Conservation (phyloP, 73 alveolate genomes). For the Paramecium sexaurelia region DNA sequence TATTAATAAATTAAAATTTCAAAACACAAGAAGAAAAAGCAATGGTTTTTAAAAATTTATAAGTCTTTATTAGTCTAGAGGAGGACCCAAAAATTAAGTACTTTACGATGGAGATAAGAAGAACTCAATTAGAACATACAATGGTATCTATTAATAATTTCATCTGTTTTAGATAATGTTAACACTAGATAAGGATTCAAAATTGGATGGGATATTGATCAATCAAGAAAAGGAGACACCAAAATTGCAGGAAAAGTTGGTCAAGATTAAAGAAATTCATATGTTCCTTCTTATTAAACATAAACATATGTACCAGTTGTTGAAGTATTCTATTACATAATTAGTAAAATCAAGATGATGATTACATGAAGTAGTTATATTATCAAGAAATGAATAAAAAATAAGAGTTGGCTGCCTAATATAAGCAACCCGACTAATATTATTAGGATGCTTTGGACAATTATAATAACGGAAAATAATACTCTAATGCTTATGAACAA, state of each 20-base stretch:
- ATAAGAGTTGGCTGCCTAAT: background rate
- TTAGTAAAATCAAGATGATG: slow-evolving; percentile 41
- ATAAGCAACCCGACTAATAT: background rate
- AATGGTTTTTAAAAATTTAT: slow-evolving; percentile 26
- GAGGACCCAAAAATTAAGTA: slow-evolving; percentile 41
- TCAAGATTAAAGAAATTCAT: background rate
- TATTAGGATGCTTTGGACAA: background rate
- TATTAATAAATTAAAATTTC: background rate
- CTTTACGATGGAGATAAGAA: slow-evolving; percentile 19
- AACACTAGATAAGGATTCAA: slow-evolving; percentile 13
- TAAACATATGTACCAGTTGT: background rate
- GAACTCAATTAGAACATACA: background rate
- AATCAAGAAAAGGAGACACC: slow-evolving; percentile 46
- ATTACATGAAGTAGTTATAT: background rate
- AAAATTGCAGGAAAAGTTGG: slow-evolving; percentile 54
- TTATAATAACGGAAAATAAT: background rate
- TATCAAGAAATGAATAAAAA: background rate
- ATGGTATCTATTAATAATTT: background rate
- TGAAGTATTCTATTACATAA: background rate
- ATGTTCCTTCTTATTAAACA: slow-evolving; percentile 10
- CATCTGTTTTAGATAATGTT: background rate
- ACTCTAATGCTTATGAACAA: background rate
- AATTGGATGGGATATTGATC: slow-evolving; percentile 57
- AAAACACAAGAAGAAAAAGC: background rate
- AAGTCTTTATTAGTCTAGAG: slow-evolving; percentile 54